Percentiles rank a stretch among this genome's conserved stretches.
Conservation (phyloP, 2,329 filamentous ascomycete genomes). For the Exserohilum turcica region DNA sequence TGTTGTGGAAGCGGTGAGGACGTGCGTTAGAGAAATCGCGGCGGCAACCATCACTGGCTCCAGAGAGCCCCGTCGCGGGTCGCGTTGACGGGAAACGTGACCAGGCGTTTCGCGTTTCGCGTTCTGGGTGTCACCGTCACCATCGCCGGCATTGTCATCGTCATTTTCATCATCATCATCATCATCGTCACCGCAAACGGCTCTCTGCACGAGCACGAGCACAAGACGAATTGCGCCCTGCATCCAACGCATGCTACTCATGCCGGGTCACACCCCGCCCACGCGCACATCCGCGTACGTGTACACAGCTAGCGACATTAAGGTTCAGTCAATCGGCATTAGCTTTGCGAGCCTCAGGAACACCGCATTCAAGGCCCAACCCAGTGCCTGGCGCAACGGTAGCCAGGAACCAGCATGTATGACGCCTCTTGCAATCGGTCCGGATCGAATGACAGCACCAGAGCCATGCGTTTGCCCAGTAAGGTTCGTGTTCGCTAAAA, state of each 20-base stretch:
- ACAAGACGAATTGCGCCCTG: neutral
- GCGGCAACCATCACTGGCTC: slow-evolving; percentile 25
- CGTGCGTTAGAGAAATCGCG: slow-evolving; percentile 28
- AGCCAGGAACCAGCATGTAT: neutral
- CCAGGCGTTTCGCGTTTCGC: slow-evolving; percentile 25
- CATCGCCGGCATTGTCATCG: neutral
- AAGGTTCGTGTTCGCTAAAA: neutral
- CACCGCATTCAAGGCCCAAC: slow-evolving; percentile 1
- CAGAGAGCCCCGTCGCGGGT: slow-evolving; percentile 13
- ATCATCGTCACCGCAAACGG: neutral
- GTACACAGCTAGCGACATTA: slow-evolving; percentile 5
- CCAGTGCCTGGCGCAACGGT: neutral
- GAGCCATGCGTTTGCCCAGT: neutral
- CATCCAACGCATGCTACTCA: neutral
- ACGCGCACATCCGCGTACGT: neutral
- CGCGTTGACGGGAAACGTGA: slow-evolving; percentile 20
- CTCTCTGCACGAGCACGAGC: neutral
- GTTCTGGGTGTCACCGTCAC: slow-evolving; percentile 5
- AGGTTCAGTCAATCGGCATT: slow-evolving; percentile 10
- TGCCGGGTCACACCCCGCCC: neutral
- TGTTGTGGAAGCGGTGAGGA: slow-evolving; percentile 29
- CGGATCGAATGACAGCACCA: neutral
- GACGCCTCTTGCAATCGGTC: neutral
- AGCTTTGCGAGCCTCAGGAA: slow-evolving; percentile 5
- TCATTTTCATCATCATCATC: neutral